Percentiles rank a stretch among this genome's conserved stretches.
Conservation (phyloP, 2,329 filamentous ascomycete species). For the Colletotrichum sp. region DNA sequence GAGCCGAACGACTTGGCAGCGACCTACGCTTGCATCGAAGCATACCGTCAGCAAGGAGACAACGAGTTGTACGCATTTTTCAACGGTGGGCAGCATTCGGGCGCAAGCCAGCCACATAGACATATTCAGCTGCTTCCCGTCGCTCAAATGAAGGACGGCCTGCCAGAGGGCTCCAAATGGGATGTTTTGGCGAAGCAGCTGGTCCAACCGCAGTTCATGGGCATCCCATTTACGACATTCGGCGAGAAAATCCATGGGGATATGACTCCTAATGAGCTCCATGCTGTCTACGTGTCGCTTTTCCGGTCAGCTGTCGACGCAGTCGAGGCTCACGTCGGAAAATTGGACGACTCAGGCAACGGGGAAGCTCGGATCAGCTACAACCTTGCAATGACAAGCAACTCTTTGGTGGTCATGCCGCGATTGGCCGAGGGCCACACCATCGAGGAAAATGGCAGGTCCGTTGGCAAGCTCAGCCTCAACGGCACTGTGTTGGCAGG, state of each 20-base stretch:
- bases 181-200: constrained; percentile 50
- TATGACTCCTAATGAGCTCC: constrained; percentile 40
- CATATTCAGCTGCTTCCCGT: constrained; percentile 76
- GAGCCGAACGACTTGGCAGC: constrained; percentile 65
- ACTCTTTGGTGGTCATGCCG: constrained; percentile 59
- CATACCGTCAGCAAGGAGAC: constrained; percentile 47
- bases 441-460: constrained; percentile 31
- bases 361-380: constrained; percentile 63
- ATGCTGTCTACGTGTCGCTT: constrained; percentile 49
- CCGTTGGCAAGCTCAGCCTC: constrained; percentile 51
- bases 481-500: constrained; percentile 70
- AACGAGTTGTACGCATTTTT: constrained; percentile 68
- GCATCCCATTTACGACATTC: constrained; percentile 51
- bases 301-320: constrained; percentile 51
- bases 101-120: constrained; percentile 74
- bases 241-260: constrained; percentile 38
- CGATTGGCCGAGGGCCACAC: constrained; percentile 55
- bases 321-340: constrained; percentile 26
- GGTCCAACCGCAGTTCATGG: background rate
- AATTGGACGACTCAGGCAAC: constrained; percentile 25
- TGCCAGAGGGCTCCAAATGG: constrained; percentile 48
- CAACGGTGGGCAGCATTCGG: constrained; percentile 72
- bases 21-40: constrained; percentile 65
- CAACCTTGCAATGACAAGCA: constrained; percentile 64
- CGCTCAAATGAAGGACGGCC: constrained; percentile 62